Conservation (phyloP, 352 stramenopile genomes). For the Thalassiosira livingstoniorum region DNA sequence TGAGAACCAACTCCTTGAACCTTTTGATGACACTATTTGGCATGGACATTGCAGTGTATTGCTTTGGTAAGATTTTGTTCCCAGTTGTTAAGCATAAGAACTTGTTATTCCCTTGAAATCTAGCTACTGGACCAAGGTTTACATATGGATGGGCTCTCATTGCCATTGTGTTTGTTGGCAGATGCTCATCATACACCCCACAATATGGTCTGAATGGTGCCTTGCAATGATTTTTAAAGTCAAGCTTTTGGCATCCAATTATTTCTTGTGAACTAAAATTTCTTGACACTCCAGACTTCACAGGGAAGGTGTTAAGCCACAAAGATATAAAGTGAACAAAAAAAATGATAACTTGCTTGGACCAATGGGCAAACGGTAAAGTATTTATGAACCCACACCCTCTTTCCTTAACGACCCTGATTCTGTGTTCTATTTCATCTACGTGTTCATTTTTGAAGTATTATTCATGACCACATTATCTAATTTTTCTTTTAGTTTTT, state of each 20-base stretch:
- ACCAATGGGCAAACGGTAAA: slow-evolving; percentile 1
- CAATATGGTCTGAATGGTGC: background rate
- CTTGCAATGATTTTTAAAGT: slow-evolving; percentile 4
- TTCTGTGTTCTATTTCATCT: slow-evolving; percentile 22
- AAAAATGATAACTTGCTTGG: background rate
- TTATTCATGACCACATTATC: slow-evolving; percentile 6
- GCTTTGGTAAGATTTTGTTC: background rate
- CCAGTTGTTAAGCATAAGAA: background rate
- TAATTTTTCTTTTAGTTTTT: slow-evolving; percentile 18
- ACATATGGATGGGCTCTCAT: background rate
- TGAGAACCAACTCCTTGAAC: background rate
- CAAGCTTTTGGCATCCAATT: background rate
- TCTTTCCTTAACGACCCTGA: slow-evolving; percentile 26
- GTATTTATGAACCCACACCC: slow-evolving; percentile 4
- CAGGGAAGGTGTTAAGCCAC: slow-evolving; percentile 16
- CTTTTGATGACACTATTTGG: slow-evolving; percentile 3
- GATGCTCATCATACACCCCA: background rate
- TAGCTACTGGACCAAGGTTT: background rate
- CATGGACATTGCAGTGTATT: background rate
- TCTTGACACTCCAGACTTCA: background rate
- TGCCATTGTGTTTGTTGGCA: background rate
- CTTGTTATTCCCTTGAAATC: background rate
- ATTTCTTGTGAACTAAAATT: slow-evolving; percentile 2
- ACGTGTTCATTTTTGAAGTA: slow-evolving; percentile 27
- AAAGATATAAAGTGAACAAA: background rate